These are phyloP conservation scores for Hericium erinaceus DNA, from an alignment of 768 basidiomycete species.

Conservation along the genomic window DNA sequence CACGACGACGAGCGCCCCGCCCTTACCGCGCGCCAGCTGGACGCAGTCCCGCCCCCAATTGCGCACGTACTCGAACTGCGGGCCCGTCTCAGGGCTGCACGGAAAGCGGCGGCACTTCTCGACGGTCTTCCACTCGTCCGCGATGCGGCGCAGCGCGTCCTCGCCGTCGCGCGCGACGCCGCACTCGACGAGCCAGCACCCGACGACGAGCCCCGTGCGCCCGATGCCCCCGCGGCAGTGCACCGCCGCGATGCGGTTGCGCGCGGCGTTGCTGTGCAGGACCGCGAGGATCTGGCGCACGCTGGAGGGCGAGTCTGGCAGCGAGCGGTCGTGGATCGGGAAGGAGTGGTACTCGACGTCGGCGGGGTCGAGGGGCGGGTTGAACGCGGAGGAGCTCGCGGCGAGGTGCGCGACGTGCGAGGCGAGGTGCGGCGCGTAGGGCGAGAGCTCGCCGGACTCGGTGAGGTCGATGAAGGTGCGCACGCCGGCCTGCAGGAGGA, in stretches of 20 bases:
- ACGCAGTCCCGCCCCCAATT: slow-evolving; percentile 24
- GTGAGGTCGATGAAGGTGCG: slow-evolving; percentile 81
- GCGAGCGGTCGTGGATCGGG: slow-evolving; percentile 63
- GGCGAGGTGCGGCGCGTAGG: slow-evolving; percentile 50
- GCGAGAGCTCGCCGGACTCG: slow-evolving; percentile 66
- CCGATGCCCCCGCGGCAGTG: slow-evolving; percentile 79
- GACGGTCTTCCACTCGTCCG: slow-evolving; percentile 61
- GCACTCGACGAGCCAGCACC: slow-evolving; percentile 72
- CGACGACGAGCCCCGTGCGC: slow-evolving; percentile 51
- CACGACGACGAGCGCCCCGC: too few relatives aligned
- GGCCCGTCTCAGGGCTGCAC: slow-evolving; percentile 71
- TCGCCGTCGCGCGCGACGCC: slow-evolving; percentile 51
- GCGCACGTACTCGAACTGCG: slow-evolving; percentile 68
- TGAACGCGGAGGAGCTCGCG: slow-evolving; percentile 25
- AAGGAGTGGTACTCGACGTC: slow-evolving; percentile 70
- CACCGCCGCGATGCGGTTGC: slow-evolving; percentile 57
- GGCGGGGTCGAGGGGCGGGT: slow-evolving; percentile 37
- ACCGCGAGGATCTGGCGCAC: slow-evolving; percentile 52
- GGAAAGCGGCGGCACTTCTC: slow-evolving; percentile 73
- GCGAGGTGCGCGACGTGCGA: slow-evolving; percentile 42
- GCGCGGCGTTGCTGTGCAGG: slow-evolving; percentile 47
- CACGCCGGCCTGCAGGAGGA: slow-evolving; percentile 59
- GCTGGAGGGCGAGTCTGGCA: slow-evolving; percentile 50
- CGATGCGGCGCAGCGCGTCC: slow-evolving; percentile 57
- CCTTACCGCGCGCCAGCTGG: neutral